These are phyloP conservation scores for Heimioporus sp. DNA, from an alignment of 768 basidiomycete genomes.

Conservation along the genomic window DNA sequence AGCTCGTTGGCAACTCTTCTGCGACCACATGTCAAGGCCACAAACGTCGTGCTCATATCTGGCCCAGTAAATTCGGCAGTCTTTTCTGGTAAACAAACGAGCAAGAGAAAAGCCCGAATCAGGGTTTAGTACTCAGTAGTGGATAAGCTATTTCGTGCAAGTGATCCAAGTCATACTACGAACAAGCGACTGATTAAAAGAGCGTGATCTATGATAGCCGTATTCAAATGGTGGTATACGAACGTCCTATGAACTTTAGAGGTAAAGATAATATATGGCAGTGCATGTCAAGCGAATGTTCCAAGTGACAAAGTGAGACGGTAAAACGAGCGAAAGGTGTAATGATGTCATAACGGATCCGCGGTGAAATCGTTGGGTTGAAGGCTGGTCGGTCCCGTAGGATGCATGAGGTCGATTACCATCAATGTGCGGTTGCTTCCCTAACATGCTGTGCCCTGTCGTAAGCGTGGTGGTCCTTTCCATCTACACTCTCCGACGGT, in stretches of 20 bases:
- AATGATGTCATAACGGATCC: not conserved
- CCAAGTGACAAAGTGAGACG: not conserved
- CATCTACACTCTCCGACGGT: conserved; percentile 15
- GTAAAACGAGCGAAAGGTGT: conserved; percentile 18
- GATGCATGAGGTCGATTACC: not conserved
- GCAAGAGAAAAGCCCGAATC: no score
- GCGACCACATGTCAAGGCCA: no score
- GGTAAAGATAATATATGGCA: not conserved
- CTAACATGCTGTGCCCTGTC: conserved; percentile 23
- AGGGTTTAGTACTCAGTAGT: no score
- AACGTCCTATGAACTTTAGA: not conserved
- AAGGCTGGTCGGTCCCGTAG: not conserved
- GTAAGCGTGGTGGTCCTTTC: conserved; percentile 11
- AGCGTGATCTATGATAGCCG: not conserved
- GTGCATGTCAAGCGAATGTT: conserved; percentile 9
- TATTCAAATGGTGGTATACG: no score
- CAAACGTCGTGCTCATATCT: no score
- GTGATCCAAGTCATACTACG: no score
- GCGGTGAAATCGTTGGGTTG: no score
- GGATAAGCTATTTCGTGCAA: no score
- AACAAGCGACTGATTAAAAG: no score
- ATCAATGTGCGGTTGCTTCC: conserved; percentile 18
- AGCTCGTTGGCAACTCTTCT: no score
- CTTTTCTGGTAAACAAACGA: no score
- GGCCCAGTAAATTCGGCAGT: no score